These are phyloP conservation scores for Phytopythium chamaehyphon DNA, from an alignment of 352 stramenopile genomes.

Conservation along the genomic window DNA sequence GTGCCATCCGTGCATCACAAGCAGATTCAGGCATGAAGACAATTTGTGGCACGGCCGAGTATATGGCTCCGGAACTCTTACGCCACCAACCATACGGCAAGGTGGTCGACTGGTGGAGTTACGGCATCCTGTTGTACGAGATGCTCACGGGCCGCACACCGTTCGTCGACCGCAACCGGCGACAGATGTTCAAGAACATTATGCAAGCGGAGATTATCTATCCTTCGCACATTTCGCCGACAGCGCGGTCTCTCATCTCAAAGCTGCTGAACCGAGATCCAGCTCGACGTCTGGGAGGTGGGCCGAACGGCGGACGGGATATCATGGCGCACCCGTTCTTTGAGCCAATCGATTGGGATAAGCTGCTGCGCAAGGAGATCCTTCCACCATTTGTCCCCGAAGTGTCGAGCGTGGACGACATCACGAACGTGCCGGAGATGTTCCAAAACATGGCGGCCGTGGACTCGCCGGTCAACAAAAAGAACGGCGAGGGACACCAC, in stretches of 20 bases:
- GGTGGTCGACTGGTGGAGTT: slow-evolving; percentile 90
- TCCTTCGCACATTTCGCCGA: slow-evolving; percentile 77
- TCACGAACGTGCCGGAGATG: slow-evolving; percentile 88
- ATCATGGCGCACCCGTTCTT: slow-evolving; percentile 89
- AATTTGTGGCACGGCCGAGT: slow-evolving; percentile 86
- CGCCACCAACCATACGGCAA: slow-evolving; percentile 86
- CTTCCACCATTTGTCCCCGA: slow-evolving; percentile 75
- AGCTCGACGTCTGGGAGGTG: slow-evolving; percentile 87
- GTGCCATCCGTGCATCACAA: slow-evolving; percentile 77
- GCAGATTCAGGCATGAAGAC: slow-evolving; percentile 85
- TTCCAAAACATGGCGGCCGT: slow-evolving; percentile 88
- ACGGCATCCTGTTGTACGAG: slow-evolving; percentile 86
- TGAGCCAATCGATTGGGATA: slow-evolving; percentile 83
- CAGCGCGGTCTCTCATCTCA: slow-evolving; percentile 71
- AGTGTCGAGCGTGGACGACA: slow-evolving; percentile 74
- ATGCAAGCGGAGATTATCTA: slow-evolving; percentile 88
- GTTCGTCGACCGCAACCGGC: slow-evolving; percentile 85
- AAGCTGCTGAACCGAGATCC: slow-evolving; percentile 94
- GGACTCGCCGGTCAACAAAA: slow-evolving; percentile 86
- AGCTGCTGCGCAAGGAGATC: slow-evolving; percentile 83
- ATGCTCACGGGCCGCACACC: slow-evolving; percentile 86
- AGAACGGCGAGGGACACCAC: slow-evolving; percentile 78
- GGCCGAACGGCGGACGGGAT: slow-evolving; percentile 75
- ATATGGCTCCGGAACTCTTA: slow-evolving; percentile 84
- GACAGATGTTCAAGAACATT: slow-evolving; percentile 91